Evolutionary conservation across 1,284 basidiomycete species (phyloP).

Genomic region (Austroboletus sp.): DNA sequence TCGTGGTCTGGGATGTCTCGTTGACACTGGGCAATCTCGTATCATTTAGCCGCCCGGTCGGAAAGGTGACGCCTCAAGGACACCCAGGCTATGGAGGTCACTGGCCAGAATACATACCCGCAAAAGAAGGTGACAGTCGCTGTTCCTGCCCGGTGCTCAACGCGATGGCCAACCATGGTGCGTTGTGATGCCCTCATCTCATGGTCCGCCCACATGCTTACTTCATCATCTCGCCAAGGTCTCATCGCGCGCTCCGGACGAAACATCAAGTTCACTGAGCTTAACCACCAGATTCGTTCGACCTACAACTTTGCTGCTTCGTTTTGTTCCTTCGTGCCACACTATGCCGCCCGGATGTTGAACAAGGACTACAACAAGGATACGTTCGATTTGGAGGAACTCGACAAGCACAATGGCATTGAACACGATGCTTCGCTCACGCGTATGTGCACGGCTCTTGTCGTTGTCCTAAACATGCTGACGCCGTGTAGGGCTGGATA

Average conservation of each 20-base stretch:
- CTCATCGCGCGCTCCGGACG: constrained; percentile 61
- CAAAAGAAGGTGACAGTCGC: constrained; percentile 57
- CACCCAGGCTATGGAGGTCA: constrained; percentile 54
- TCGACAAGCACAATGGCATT: constrained; percentile 67
- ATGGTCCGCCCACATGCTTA: no score
- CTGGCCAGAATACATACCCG: constrained; percentile 61
- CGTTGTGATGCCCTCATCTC: constrained; percentile 16
- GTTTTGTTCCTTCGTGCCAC: constrained; percentile 60
- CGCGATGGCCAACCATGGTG: constrained; percentile 70
- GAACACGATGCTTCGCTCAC: constrained; percentile 71
- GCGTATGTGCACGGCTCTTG: constrained; percentile 39
- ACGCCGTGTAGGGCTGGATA: constrained; percentile 51
- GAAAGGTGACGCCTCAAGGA: constrained; percentile 52
- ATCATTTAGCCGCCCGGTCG: constrained; percentile 42
- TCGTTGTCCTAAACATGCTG: not conserved
- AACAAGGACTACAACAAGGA: constrained; percentile 50
- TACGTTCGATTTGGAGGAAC: constrained; percentile 56
- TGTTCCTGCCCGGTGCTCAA: constrained; percentile 67
- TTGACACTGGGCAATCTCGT: constrained; percentile 54
- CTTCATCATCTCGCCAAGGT: constrained; percentile 36
- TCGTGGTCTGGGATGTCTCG: constrained; percentile 49
- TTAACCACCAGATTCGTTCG: constrained; percentile 41
- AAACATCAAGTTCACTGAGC: constrained; percentile 58
- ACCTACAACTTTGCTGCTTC: constrained; percentile 65
- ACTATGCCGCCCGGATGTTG: constrained; percentile 52